Conservation (phyloP, 148 eudicot genomes). For the Nepenthes mirabilis region DNA sequence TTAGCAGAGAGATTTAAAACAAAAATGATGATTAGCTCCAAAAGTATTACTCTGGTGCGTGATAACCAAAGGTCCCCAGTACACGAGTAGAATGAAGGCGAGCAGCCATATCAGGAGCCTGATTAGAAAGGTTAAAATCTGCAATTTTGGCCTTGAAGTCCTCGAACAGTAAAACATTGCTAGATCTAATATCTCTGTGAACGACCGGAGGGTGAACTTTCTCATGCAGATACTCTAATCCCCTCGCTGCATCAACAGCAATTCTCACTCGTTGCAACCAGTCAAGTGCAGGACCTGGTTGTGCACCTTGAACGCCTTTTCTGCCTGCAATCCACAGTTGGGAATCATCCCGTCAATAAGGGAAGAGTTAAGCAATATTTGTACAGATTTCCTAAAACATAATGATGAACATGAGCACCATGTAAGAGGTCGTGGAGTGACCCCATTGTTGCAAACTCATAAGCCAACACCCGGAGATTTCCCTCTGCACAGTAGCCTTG, state of each 20-base stretch:
- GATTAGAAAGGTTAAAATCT: conserved; percentile 14
- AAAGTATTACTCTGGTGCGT: conserved; percentile 16
- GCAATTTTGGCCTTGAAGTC: conserved; percentile 12
- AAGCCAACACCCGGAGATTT: conserved; percentile 12
- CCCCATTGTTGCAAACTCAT: conserved; percentile 15
- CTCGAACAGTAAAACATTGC: conserved; percentile 15
- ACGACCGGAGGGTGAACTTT: conserved; percentile 10
- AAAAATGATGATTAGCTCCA: background rate
- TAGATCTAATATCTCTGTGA: conserved; percentile 17
- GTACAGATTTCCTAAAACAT: too few species aligned
- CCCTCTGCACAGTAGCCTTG: conserved; percentile 10
- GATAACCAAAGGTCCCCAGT: conserved; percentile 17
- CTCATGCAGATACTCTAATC: conserved; percentile 17
- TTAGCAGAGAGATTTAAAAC: background rate
- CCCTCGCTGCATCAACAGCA: conserved; percentile 16
- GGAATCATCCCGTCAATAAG: too few species aligned
- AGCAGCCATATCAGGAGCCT: conserved; percentile 16
- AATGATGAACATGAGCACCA: background rate
- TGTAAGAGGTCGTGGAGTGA: conserved; percentile 11
- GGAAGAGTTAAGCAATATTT: too few species aligned
- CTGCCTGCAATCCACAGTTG: conserved; percentile 4
- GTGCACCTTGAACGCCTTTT: conserved; percentile 14
- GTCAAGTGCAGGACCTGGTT: conserved; percentile 11
- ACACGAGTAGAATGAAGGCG: conserved; percentile 20
- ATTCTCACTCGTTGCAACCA: conserved; percentile 17